Conservation (phyloP, 192 early-diverging fungal species). For the Ambispora gerdemannii region DNA sequence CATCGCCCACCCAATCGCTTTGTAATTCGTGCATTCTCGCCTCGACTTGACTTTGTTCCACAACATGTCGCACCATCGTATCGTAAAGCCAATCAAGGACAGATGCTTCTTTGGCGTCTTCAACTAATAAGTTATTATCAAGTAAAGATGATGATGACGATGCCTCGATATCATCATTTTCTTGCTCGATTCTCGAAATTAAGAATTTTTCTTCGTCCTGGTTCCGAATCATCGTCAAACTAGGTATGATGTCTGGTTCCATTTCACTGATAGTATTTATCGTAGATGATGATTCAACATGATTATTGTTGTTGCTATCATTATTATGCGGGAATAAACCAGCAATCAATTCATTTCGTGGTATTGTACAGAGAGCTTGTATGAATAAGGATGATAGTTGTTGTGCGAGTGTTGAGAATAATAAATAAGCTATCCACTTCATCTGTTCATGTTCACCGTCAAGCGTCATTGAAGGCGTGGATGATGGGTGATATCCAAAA, state of each 20-base stretch:
- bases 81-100: constrained; percentile 31
- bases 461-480: too few species aligned
- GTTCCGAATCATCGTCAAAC: too few species aligned
- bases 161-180: background rate
- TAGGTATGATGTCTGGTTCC: too few species aligned
- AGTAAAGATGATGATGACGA: background rate
- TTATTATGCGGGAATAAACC: background rate
- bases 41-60: constrained; percentile 26
- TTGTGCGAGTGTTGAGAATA: constrained; percentile 1
- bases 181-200: background rate
- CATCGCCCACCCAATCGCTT: constrained; percentile 30
- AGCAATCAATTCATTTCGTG: constrained; percentile 13
- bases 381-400: constrained; percentile 8
- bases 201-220: background rate
- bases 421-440: background rate
- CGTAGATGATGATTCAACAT: background rate
- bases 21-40: constrained; percentile 16
- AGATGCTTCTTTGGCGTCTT: constrained; percentile 24
- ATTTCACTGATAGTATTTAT: background rate
- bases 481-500: background rate
- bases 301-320: background rate
- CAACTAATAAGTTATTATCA: constrained; percentile 14
- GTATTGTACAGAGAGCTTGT: constrained; percentile 21
- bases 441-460: background rate
- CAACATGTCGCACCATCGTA: constrained; percentile 21